These are phyloP conservation scores for Domatiomyces globalis DNA, from an alignment of 2,329 filamentous ascomycete genomes.

Conservation along the genomic window DNA sequence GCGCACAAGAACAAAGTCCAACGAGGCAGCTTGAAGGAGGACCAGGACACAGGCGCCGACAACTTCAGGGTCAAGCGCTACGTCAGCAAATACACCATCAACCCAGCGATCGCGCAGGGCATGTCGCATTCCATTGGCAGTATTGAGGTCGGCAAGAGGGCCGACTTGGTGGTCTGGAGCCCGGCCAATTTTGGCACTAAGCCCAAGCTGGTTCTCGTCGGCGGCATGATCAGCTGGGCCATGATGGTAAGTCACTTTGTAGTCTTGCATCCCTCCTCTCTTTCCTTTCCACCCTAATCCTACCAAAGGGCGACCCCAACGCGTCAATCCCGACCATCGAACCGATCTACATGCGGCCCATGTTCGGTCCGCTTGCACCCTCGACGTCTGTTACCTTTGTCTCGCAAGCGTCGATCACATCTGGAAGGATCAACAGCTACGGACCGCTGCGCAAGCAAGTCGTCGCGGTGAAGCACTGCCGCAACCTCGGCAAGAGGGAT, in stretches of 20 bases:
- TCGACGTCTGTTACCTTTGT: conserved; percentile 69
- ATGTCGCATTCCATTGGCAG: conserved; percentile 79
- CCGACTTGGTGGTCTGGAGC: conserved; percentile 79
- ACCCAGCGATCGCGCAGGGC: conserved; percentile 80
- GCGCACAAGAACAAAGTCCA: conserved; percentile 93
- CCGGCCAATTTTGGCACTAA: conserved; percentile 78
- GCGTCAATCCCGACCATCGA: conserved; percentile 78
- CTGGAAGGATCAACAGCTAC: conserved; percentile 56
- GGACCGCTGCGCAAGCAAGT: conserved; percentile 57
- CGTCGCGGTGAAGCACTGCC: conserved; percentile 63
- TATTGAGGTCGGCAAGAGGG: conserved; percentile 76
- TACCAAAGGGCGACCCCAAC: conserved; percentile 56
- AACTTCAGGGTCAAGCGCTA: conserved; percentile 90
- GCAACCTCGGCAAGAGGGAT: conserved; percentile 63
- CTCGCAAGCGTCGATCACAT: conserved; percentile 54
- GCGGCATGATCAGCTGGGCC: conserved; percentile 66
- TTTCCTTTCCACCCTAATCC: background rate
- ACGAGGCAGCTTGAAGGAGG: conserved; percentile 60
- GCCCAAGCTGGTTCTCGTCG: conserved; percentile 68
- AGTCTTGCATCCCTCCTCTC: background rate
- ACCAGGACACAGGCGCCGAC: conserved; percentile 64
- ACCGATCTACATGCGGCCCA: conserved; percentile 67
- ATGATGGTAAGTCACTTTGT: conserved; percentile 53
- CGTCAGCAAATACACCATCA: conserved; percentile 90
- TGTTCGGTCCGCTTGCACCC: conserved; percentile 67